Percentiles rank a stretch among this genome's conserved stretches.
These are phyloP conservation scores for Aspergillus coremiiformis DNA, from an alignment of 495 filamentous ascomycete species.

Conservation along the genomic window DNA sequence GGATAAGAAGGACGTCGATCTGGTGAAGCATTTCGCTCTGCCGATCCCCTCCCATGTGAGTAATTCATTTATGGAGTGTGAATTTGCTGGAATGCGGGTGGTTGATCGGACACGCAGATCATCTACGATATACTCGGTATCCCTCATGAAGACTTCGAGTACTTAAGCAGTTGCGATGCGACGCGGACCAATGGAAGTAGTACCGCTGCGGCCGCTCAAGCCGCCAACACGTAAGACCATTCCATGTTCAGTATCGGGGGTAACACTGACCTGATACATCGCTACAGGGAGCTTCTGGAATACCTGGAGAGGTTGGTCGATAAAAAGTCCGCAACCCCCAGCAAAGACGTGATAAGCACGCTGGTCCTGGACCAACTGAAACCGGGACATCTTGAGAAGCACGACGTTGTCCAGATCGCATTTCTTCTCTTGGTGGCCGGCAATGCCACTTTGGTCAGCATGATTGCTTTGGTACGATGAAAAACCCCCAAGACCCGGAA, in stretches of 20 bases:
- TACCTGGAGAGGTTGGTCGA: constrained; percentile 1
- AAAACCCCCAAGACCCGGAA: not conserved
- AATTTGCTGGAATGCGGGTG: not conserved
- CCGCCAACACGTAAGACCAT: not conserved
- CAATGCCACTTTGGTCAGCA: not conserved
- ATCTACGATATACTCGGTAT: constrained; percentile 2
- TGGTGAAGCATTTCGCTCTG: constrained; percentile 1
- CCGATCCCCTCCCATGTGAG: not conserved
- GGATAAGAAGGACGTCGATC: not conserved
- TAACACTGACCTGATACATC: not conserved
- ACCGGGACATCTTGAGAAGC: not conserved
- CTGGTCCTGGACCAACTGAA: not conserved
- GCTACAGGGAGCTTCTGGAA: not conserved
- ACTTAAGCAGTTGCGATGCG: not conserved
- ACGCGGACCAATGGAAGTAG: not conserved
- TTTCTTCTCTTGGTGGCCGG: constrained; percentile 1
- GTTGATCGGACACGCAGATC: not conserved
- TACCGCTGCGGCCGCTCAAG: constrained; percentile 1
- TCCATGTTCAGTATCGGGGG: not conserved
- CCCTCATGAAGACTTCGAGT: not conserved
- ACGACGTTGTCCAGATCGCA: constrained; percentile 1
- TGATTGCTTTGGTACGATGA: not conserved
- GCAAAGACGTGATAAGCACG: constrained; percentile 1
- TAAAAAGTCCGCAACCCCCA: not conserved
- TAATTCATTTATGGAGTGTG: not conserved